These are phyloP conservation scores for Isoetes taiwanensis DNA, from an alignment of 75 land plant genomes.

Conservation along the genomic window DNA sequence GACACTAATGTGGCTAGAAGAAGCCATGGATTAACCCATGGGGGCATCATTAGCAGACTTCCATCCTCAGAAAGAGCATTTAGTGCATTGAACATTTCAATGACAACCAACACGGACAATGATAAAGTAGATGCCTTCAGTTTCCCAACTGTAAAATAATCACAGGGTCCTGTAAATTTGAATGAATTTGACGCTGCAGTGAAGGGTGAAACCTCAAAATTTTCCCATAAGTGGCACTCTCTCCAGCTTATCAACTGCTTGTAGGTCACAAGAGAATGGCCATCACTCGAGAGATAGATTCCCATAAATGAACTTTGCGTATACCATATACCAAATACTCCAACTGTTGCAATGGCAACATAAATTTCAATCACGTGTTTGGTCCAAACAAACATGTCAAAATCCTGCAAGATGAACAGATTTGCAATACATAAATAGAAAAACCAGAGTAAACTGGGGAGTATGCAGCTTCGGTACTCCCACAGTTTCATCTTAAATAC, in stretches of 20 bases:
- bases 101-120: conserved; percentile 62
- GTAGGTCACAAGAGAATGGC: conserved; percentile 68
- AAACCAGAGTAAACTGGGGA: no score
- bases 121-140: conserved; percentile 77
- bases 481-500: no score
- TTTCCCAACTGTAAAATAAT: conserved; percentile 66
- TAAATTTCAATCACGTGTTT: conserved; percentile 78
- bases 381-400: neutral
- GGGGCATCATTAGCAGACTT: conserved; percentile 67
- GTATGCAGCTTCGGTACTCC: no score
- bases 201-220: conserved; percentile 52
- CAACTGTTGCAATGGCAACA: conserved; percentile 91
- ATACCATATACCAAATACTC: conserved; percentile 75
- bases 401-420: neutral
- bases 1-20: conserved; percentile 65
- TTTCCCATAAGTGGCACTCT: conserved; percentile 64
- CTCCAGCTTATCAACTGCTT: conserved; percentile 65
- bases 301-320: conserved; percentile 61
- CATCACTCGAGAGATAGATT: conserved; percentile 58
- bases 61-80: conserved; percentile 84
- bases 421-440: no score
- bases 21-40: conserved; percentile 84
- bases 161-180: conserved; percentile 56
- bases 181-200: conserved; percentile 45
- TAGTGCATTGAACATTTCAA: conserved; percentile 88